Evolutionary conservation across 2,329 filamentous ascomycete genomes (phyloP), one percentile per base, ranked within the genome.

Genomic region (Trichophyton rubrum): DNA sequence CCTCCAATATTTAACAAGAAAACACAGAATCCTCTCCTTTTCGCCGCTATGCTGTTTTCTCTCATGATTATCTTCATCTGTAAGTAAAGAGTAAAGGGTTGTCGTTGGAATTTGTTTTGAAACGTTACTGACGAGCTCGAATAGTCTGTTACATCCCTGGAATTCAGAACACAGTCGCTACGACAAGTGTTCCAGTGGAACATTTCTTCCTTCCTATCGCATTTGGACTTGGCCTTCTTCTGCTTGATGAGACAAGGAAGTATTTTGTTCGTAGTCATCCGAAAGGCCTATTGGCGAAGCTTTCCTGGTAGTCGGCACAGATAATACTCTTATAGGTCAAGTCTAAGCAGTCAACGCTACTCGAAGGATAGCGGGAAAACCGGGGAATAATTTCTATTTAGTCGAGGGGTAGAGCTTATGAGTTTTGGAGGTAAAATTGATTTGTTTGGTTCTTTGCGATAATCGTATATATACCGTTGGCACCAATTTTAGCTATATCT

Each of bases 121-220:
- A 17, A n/a, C 15, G n/a, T 30, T 49, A 51, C 55, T 58, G 30
- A 77, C 8, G 6, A 20, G n/a, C 38, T n/a, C 22, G 27, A 47
- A 51, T 38, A 65, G 62, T 71, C 63, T 72, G 76, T 43, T 90
- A 91, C 67, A 81, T 87, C 1, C 85, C 85, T 0, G 75, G 78
- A 2, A 75, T 91, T 33, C 85, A 89, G 69, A 68, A 70, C 0
- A 78, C 82, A 1, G 74, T 90, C 1, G 79, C 73, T 17, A 90
- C 86, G 0, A 79, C 82, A 0, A 68, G 74, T 0, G 83, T 91
- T 0, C 86, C 87, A 0, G 82, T 84, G 0, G 87, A 87, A 71
- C 78, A 90, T 68, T 92, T 85, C 82, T 90, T 92, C 70, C 68
- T 92, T 57, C 88, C 88, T 0, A 84, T 87, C 69, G 80, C 84